Evolutionary conservation across 1,139 yeast genomes (phyloP), one percentile per base, ranked within the genome.

Genomic region (Groenewaldozyma auringiensis): DNA sequence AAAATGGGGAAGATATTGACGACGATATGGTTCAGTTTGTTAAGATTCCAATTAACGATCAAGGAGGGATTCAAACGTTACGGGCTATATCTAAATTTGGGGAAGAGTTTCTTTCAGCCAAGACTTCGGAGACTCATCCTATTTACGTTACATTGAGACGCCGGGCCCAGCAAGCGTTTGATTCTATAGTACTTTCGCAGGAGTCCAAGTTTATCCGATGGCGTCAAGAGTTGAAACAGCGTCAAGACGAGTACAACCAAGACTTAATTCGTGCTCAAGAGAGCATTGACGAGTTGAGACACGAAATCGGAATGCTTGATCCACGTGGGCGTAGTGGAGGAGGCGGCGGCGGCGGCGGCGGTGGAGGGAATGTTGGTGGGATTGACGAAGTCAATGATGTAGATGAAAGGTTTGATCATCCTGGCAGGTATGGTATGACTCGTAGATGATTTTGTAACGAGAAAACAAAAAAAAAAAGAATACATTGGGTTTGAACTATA

Each of bases 141-240:
- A 66, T 74, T 16, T 75, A 67, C 50, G 58, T 72, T 25, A 73
- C 71, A 41, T 67, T 69, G 50, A 76, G 76, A 56, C 61, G 66
- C 49, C 61, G 68, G 43, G 63, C 75, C 50, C 74, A 74, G 54
- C 68, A 65, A 49, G 69, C 66, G 49, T 75, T 78, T 54, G 70
- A 73, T n/a, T 71, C 68, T 18, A 65, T 74, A 27, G 74, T 80
- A 37, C 59, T 63, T 22, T 55, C 63, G 27, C 85, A 83, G 59
- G 87, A 83, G 54, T 68, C 64, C 46, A 72, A 77, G 52, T 83
- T 84, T 57, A 76, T 75, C 56, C 77, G 75, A 37, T 83, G 92
- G 89, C 78, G 79, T 53, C 63, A 63, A 42, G 78, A 76, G 2
- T 68, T 85, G 47, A 69, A 75, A 41, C 69, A 67, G 17, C 75